Base-by-base conservation (phyloP, 352 stramenopile genomes). In the Pythium aquatile region DNA sequence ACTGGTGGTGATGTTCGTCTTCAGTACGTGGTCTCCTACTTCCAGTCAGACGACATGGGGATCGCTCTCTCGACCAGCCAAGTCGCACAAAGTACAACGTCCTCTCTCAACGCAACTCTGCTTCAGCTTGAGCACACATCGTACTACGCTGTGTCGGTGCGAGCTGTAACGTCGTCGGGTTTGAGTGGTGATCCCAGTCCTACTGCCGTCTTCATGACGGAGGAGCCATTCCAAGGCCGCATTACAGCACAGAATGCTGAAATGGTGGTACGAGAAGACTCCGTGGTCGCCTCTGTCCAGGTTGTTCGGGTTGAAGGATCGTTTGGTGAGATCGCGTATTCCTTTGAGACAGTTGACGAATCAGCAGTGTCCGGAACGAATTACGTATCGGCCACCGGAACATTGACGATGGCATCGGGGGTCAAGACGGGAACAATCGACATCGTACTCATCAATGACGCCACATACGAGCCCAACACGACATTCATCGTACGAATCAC, bases 261-360 rank as follows among this genome's bases (percentile, higher is more conserved):
- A 11, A 24, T 80, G 2, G 46, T 16, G 0, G 66, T 85, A 24
- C 56, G 17, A 39, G 81, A 90, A 66, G 56, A 77, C n/a, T 58
- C 53, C 0, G 17, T 42, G 0, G 32, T 61, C 6, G 76, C 79
- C 0, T 61, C 49, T 1, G 54, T 90, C 26, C 70, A 72, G 2
- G 51, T 90, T n/a, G 24, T 51, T 9, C 77, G 81, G 5, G 66
- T 87, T 1, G 72, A 85, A 24, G 81, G 81, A 8, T 87, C 81
- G 2, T 90, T 75, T 58, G 79, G 74, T 30, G 61, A 75, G 53
- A 46, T 64, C 5, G 67, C 47, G 1, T 87, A 74, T 59, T 67
- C 66, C 7, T 88, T 76, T 49, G n/a, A 61, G 35, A 81, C 72
- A 0, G 17, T 64, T 13, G 61, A 79, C 57, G 77, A 73, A 3